A percentile compares a stretch with the other conserved stretches of the same genome.
Conservation (phyloP, 148 eudicot genomes). For the Vaccinium corymbosum region DNA sequence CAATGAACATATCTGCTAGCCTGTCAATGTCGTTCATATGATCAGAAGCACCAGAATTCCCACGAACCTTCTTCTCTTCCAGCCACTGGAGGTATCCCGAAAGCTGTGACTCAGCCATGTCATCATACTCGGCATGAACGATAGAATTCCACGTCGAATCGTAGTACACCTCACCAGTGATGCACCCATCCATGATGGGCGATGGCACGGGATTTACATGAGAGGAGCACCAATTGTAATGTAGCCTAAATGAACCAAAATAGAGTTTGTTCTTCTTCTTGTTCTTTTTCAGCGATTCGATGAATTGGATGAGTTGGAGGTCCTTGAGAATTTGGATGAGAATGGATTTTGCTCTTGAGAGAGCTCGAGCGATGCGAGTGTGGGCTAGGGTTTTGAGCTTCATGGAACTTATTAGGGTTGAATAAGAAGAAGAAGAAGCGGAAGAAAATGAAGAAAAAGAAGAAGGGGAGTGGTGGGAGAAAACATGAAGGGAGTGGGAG, state of each 20-base stretch:
- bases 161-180: conserved; percentile 32
- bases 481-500: conserved; percentile 36
- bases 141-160: conserved; percentile 79
- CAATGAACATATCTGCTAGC: conserved; percentile 89
- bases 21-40: conserved; percentile 60
- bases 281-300: conserved; percentile 31
- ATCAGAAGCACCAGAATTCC: conserved; percentile 6
- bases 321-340: conserved; percentile 48
- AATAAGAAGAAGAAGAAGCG: conserved; percentile 23
- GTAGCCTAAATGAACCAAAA: conserved; percentile 78
- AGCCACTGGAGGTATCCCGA: conserved; percentile 92
- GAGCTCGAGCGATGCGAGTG: conserved; percentile 50
- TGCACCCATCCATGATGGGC: conserved; percentile 13
- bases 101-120: conserved; percentile 33
- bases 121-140: conserved; percentile 24
- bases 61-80: conserved; percentile 37
- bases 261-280: conserved; percentile 55
- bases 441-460: conserved; percentile 10
- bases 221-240: conserved; percentile 84
- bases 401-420: conserved; percentile 37
- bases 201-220: conserved; percentile 57
- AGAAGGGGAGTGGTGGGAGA: conserved; percentile 37
- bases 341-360: conserved; percentile 69
- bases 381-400: conserved; percentile 68
- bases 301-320: conserved; percentile 37